Evolutionary conservation across 2,329 filamentous ascomycete species (phyloP), one percentile per base, ranked within the genome.

Genomic region (Pezicula neosporulosa): DNA sequence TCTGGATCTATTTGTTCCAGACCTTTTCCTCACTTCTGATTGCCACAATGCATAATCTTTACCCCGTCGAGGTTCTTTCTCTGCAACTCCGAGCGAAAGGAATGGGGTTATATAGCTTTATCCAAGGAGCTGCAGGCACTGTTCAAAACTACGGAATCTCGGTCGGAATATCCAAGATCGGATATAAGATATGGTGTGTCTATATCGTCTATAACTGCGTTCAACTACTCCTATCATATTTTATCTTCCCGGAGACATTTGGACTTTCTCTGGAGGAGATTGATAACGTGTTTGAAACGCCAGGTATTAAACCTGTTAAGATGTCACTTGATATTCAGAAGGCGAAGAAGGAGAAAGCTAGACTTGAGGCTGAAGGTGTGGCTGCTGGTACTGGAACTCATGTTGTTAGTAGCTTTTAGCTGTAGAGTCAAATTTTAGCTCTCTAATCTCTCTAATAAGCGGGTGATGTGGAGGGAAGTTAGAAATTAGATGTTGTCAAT

Each of bases 231-330:
- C 57, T 71, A 7, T 68, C 79, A 47, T 82, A 72, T 65, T 75
- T 79, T 66, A 68, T 84, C 60, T 77, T 89, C 56, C 86, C 85
- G 55, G 86, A 89, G 71, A 89, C 85, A 58, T 88, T 88, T 75
- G 85, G 85, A 43, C 75, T 89, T 8, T 82, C 80, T 2, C 78
- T 89, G 52, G 86, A 90, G 68, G 82, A 89, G 69, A 85, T 89
- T 59, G 86, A 89, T 60, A 79, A 74, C 41, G 79, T 83, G 50
- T 83, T 84, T 52, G 79, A 74, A 56, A 75, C 72, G 0, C 66
- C 67, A 4, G 71, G 70, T 6, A 66, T 72, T 15, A 53, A 60
- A 39, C 72, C 72, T 6, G 72, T 74, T 2, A 73, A 73, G 63
- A 73, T 75, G 69, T 70, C 64, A 9, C 51, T 68, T 55, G 63